A percentile compares a stretch with the other conserved stretches of the same genome.
Evolutionary conservation across 78 protist species (phyloP).

Genomic region (Cavenderia fasciculata): DNA sequence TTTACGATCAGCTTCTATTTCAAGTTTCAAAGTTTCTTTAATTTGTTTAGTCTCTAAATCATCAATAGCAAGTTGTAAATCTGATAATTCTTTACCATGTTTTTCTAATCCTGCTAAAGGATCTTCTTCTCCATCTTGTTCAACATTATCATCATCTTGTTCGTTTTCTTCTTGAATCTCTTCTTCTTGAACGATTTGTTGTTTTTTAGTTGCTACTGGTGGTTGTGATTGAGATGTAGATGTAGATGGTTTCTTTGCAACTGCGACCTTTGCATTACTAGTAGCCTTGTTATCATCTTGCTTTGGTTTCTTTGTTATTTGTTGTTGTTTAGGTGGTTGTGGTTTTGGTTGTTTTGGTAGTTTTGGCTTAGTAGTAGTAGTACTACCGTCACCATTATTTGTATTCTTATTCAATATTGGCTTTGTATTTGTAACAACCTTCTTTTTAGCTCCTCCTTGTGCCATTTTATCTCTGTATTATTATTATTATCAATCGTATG

Average conservation of each 20-base stretch:
- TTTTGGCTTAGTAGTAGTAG: too few species aligned
- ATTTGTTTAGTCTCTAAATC: background rate
- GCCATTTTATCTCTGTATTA: too few species aligned
- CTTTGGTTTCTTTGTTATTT: background rate
- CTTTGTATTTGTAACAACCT: too few species aligned
- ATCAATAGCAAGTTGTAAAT: constrained; percentile 20
- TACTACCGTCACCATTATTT: too few species aligned
- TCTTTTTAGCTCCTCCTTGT: too few species aligned
- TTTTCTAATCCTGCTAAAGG: background rate
- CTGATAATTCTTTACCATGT: constrained; percentile 6
- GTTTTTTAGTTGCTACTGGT: background rate
- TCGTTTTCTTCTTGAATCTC: background rate
- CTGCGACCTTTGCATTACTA: background rate
- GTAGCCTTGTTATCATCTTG: background rate
- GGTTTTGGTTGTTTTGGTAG: background rate
- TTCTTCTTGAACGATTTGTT: background rate
- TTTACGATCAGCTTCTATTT: background rate
- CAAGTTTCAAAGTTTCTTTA: constrained; percentile 4
- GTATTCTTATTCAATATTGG: too few species aligned
- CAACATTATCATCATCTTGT: background rate
- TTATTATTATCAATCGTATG: too few species aligned
- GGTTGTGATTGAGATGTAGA: background rate
- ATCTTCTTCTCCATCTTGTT: background rate
- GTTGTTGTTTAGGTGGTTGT: constrained; percentile 6
- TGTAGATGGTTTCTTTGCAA: background rate